Evolutionary conservation across 306 rosid genomes (phyloP), one percentile per base, ranked within the genome.

Genomic region (Abrus precatorius): DNA sequence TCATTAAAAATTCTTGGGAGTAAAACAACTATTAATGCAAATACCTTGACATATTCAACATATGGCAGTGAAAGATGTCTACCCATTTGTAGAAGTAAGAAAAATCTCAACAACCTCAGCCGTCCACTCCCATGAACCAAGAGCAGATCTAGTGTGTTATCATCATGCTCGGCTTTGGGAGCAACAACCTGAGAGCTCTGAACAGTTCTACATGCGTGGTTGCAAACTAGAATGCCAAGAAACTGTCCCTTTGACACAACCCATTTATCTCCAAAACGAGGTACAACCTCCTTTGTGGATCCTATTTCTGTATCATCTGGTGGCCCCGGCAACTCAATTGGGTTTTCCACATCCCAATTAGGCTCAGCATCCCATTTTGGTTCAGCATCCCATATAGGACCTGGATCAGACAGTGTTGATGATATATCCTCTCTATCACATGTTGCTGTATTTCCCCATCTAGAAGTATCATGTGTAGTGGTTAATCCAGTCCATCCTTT

Each of bases 301-400:
- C 91, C 96, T 67, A 75, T 80, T 65, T 88, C 97, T 47, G 82
- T 79, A 75, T 87, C 96, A 62, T 88, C 92, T 29, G 92, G 75
- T 13, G 94, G 98, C 57, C 98, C 99, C 0, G 93, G 97, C 87
- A 95, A 87, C 85, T 91, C 93, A 79, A 95, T 95, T 50, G 97
- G 98, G 78, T 93, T 88, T 86, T 91, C 99, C 72, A 85, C 92
- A 84, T 81, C 93, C 99, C 99, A 95, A 83, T 86, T 87, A 87
- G 91, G 81, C 74, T 93, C 99, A 2, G 80, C 69, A 44, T 95
- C 99, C 97, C 99, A 95, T 89, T 93, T 95, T 34, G 99, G 99
- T 80, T 95, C 99, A 10, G 97, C 82, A 82, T 95, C 98, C 99
- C 99, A 95, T 56, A 95, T 95, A 64, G 99, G 99, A 85, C 99